These are phyloP conservation scores for Turnera subulata DNA, from an alignment of 345 rosid species.

Conservation along the genomic window DNA sequence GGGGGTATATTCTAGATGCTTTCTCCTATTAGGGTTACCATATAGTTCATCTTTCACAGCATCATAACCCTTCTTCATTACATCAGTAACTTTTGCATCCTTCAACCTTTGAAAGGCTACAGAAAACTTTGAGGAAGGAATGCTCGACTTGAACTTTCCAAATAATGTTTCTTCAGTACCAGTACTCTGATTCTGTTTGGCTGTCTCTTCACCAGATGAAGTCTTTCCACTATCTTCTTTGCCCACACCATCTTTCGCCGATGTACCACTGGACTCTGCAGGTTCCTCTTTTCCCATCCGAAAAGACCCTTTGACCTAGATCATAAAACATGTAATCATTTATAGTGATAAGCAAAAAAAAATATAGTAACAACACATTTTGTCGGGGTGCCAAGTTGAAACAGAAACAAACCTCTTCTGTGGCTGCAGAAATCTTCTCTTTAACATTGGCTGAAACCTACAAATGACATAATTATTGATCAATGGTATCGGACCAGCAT, in stretches of 20 bases:
- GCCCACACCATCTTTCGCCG: slow-evolving; percentile 37
- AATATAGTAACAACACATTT: slow-evolving; percentile 8
- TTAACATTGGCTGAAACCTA: slow-evolving; percentile 79
- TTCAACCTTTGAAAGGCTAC: slow-evolving; percentile 57
- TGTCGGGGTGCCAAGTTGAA: no score
- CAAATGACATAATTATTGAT: slow-evolving; percentile 23
- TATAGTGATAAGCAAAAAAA: neutral
- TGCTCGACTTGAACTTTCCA: slow-evolving; percentile 58
- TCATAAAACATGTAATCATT: neutral
- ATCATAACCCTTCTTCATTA: slow-evolving; percentile 85
- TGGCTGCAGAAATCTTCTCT: slow-evolving; percentile 75
- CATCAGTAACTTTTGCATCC: slow-evolving; percentile 64
- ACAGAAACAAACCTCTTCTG: slow-evolving; percentile 66
- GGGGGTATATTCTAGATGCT: slow-evolving; percentile 77
- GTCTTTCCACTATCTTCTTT: slow-evolving; percentile 33
- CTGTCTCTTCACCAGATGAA: slow-evolving; percentile 44
- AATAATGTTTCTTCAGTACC: slow-evolving; percentile 52
- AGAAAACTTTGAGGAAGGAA: slow-evolving; percentile 64
- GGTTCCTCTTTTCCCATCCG: slow-evolving; percentile 50
- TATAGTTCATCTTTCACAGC: slow-evolving; percentile 80
- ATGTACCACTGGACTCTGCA: slow-evolving; percentile 35
- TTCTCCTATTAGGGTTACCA: slow-evolving; percentile 58
- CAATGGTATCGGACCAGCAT: neutral
- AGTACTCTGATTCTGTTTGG: slow-evolving; percentile 39
- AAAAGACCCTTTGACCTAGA: slow-evolving; percentile 76